Conservation (phyloP, 208 protist species). For the Leishmania arabica region DNA sequence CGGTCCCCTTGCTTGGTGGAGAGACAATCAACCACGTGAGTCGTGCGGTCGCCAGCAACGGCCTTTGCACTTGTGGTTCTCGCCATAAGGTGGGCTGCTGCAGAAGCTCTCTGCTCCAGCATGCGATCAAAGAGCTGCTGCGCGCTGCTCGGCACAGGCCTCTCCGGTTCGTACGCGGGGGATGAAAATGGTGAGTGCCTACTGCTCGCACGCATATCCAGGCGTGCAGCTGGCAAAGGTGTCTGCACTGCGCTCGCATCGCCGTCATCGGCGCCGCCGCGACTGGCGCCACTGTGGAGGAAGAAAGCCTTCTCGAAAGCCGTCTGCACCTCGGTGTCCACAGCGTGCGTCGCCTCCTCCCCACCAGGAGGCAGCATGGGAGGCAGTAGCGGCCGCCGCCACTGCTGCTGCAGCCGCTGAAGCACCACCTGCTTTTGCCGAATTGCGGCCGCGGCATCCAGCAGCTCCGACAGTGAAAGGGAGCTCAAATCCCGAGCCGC, state of each 20-base stretch:
- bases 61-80: neutral
- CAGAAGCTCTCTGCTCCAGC: conserved; percentile 12
- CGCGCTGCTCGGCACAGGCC: conserved; percentile 4
- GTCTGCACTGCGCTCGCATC: neutral
- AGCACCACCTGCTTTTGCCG: conserved; percentile 54
- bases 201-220: too few species aligned
- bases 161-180: neutral
- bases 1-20: conserved; percentile 2
- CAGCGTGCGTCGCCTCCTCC: conserved; percentile 3
- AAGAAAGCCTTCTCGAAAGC: neutral
- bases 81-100: too few species aligned
- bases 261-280: neutral
- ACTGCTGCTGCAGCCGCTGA: conserved; percentile 48
- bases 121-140: conserved; percentile 34
- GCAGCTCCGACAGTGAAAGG: conserved; percentile 70
- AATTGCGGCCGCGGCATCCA: conserved; percentile 71
- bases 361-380: neutral
- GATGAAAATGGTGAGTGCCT: conserved; percentile 24
- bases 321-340: neutral
- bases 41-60: neutral
- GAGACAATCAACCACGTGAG: neutral
- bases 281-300: neutral
- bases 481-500: conserved; percentile 36
- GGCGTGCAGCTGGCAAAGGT: neutral
- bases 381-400: conserved; percentile 12